Conservation (phyloP, 1,139 yeast species). For the Yamadazyma siamensis region DNA sequence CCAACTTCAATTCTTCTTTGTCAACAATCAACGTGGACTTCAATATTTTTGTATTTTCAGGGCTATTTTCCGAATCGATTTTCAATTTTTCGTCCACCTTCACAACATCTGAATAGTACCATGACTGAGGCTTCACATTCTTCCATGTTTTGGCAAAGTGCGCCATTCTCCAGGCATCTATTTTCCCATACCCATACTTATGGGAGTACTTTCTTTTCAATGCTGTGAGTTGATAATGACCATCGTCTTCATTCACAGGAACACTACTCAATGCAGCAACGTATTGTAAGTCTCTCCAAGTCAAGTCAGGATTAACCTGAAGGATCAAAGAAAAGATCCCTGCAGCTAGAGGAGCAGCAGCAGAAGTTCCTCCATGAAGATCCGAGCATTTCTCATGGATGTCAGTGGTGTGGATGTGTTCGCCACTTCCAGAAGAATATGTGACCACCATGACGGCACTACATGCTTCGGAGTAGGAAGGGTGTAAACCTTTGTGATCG, state of each 20-base stretch:
- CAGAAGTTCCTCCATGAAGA: constrained; percentile 94
- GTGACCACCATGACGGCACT: constrained; percentile 96
- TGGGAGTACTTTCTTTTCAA: constrained; percentile 74
- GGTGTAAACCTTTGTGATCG: constrained; percentile 81
- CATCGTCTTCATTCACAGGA: constrained; percentile 66
- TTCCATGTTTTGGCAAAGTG: constrained; percentile 75
- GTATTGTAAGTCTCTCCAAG: constrained; percentile 97
- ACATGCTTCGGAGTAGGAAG: constrained; percentile 87
- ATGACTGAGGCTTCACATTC: constrained; percentile 86
- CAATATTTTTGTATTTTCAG: constrained; percentile 25
- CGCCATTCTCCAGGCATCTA: constrained; percentile 79
- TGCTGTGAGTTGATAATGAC: constrained; percentile 62
- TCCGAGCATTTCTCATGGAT: constrained; percentile 67
- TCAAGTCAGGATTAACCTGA: constrained; percentile 76
- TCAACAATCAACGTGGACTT: constrained; percentile 47
- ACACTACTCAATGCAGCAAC: constrained; percentile 70
- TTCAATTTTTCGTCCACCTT: constrained; percentile 26
- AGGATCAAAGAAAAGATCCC: constrained; percentile 84
- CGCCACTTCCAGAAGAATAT: constrained; percentile 87
- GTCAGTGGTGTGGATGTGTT: constrained; percentile 90
- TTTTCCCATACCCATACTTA: constrained; percentile 87
- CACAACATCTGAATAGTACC: constrained; percentile 56
- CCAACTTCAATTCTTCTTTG: constrained; percentile 44
- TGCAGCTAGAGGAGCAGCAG: constrained; percentile 98
- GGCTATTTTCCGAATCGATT: constrained; percentile 14